Evolutionary conservation across 257 asterid genomes (phyloP).

Genomic region (Solanum clarkiae): DNA sequence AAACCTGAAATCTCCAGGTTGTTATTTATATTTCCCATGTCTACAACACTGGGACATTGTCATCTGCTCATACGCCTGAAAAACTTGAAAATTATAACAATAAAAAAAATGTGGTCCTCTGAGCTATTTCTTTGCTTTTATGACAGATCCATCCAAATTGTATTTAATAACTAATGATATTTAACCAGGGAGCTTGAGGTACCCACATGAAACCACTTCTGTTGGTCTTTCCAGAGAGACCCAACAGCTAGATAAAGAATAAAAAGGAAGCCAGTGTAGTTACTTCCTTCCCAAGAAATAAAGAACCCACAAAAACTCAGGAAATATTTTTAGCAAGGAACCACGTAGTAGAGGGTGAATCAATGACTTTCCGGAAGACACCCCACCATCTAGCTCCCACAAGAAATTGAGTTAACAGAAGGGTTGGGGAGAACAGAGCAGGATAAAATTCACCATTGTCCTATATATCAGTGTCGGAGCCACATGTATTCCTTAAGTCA

Average conservation of each 20-base stretch:
- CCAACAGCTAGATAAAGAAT: not conserved
- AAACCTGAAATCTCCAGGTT: not conserved
- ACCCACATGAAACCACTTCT: not conserved
- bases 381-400: not conserved
- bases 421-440: not conserved
- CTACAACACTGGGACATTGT: not conserved
- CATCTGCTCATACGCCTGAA: not conserved
- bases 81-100: not conserved
- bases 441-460: not conserved
- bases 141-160: not conserved
- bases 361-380: not conserved
- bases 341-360: not conserved
- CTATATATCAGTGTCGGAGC: not conserved
- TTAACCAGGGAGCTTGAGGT: not conserved
- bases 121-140: not conserved
- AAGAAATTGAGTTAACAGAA: not conserved
- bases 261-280: not conserved
- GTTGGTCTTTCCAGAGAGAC: not conserved
- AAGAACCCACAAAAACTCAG: not conserved
- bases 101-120: not conserved
- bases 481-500: not conserved
- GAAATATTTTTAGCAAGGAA: not conserved
- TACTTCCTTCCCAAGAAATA: not conserved
- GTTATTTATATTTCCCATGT: not conserved
- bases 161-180: not conserved